These are phyloP conservation scores for Fusarium avenaceum DNA, from an alignment of 2,329 filamentous ascomycete genomes.

Conservation along the genomic window DNA sequence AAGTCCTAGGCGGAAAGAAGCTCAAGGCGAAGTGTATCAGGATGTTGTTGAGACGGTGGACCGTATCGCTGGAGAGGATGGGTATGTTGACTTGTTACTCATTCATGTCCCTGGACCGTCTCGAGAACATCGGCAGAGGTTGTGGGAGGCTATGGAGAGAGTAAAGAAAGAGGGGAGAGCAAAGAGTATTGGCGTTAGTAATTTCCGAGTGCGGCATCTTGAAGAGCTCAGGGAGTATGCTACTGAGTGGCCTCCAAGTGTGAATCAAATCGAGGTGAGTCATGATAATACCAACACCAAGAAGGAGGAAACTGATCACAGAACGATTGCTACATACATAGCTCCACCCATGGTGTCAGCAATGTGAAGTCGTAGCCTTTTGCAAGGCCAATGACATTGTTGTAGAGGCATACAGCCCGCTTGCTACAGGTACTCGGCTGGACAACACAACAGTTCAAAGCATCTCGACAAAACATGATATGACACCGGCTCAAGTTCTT, in stretches of 20 bases:
- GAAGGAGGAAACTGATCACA: neutral
- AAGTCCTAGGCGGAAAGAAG: conserved; percentile 53
- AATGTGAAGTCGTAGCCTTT: conserved; percentile 56
- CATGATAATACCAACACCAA: neutral
- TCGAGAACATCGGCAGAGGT: conserved; percentile 65
- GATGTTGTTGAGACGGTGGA: conserved; percentile 72
- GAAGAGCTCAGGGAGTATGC: conserved; percentile 77
- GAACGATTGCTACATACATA: conserved; percentile 49
- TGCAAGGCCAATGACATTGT: conserved; percentile 85
- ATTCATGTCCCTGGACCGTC: conserved; percentile 75
- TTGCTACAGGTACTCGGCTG: conserved; percentile 52
- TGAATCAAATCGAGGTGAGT: conserved; percentile 80
- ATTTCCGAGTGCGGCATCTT: conserved; percentile 76
- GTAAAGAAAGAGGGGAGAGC: conserved; percentile 70
- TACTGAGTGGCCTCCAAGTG: conserved; percentile 76
- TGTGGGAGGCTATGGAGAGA: conserved; percentile 77
- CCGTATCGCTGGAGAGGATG: conserved; percentile 68
- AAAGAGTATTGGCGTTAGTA: conserved; percentile 78
- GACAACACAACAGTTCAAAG: conserved; percentile 69
- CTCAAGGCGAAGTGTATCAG: conserved; percentile 68
- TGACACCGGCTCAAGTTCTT: conserved; percentile 74
- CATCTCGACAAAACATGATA: conserved; percentile 71
- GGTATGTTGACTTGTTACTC: conserved; percentile 79
- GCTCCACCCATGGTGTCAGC: conserved; percentile 80
- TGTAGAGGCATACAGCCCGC: conserved; percentile 58